Percentiles rank a stretch among this genome's conserved stretches.
These are phyloP conservation scores for Solanum hybrid DNA, from an alignment of 305 asterid species.

Conservation along the genomic window DNA sequence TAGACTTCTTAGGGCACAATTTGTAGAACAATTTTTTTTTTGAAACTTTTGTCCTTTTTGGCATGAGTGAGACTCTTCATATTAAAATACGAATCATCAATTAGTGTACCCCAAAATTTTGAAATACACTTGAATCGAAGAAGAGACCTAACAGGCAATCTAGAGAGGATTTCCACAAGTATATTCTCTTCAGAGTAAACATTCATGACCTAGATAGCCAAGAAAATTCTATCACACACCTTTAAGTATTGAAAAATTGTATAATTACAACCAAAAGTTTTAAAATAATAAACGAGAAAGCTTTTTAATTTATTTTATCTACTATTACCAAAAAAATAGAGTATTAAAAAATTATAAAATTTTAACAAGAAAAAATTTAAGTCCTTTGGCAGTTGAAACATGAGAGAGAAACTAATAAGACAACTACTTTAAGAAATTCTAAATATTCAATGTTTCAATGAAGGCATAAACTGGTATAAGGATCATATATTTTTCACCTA, in stretches of 20 bases:
- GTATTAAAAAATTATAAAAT: too few relatives aligned
- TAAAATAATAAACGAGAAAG: too few relatives aligned
- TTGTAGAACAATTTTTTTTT: too few relatives aligned
- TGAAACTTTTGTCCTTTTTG: background rate
- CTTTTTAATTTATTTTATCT: background rate
- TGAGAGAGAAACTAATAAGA: background rate
- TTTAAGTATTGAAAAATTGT: background rate
- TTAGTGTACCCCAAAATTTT: background rate
- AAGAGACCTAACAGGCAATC: background rate
- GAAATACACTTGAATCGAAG: background rate
- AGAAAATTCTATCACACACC: background rate
- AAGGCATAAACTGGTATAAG: background rate
- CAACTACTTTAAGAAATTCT: background rate
- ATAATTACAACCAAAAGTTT: background rate
- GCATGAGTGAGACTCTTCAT: background rate
- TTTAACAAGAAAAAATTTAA: background rate
- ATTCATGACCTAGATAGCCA: background rate
- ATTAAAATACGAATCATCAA: background rate
- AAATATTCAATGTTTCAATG: background rate
- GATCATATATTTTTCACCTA: background rate
- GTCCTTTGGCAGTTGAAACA: background rate
- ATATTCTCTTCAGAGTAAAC: background rate
- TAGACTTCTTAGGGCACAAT: background rate
- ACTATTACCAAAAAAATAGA: background rate
- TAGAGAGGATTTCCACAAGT: background rate